Evolutionary conservation across 23 red algal species (phyloP), one percentile per base, ranked within the genome.

Genomic region (Gracilariopsis chorda): DNA sequence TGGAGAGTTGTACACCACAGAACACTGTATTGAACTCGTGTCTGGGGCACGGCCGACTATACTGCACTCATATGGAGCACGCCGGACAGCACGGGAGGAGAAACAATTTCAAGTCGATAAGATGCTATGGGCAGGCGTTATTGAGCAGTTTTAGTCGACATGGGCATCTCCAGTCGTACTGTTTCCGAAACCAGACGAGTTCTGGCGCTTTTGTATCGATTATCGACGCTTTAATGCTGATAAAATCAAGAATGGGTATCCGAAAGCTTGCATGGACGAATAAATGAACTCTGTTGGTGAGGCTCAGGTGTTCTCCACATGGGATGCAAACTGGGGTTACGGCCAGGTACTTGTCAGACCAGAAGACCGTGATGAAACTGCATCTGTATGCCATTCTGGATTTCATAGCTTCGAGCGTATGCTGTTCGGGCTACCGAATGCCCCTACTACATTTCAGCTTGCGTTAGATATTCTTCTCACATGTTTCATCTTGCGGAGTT

Each of bases 201-300:
- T 20, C 28, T 37, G 29, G 55, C 61, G 83, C 13, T 88, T 88
- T 69, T 74, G 65, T 76, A 44, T 88, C 42, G 83, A 77, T 7
- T 88, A 88, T 56, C 60, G 65, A 19, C 40, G 63, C 11, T 32
- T 73, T 0, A 88, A 71, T 30, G 35, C 16, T 51, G 30, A 77
- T 16, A 57, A 63, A 6, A 37, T 71, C 58, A 65, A 52, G 9
- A 1, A 88, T 49, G 11, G 20, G 24, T 89, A 89, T 67, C 84
- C n/a, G n/a, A n/a, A n/a, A n/a, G n/a, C n/a, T 28, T 25, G 65
- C 11, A 89, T 89, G 84, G 84, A 89, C 68, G 84, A 89, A 37
- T 89, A 39, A 8, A 75, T 89, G 3, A 67, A 89, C 6, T 89
- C 53, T 17, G 19, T 77, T 17, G 84, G 83, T 17, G 65, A n/a